Percentiles rank a stretch among this genome's conserved stretches.
These are phyloP conservation scores for Leccinum subtestaceum DNA, from an alignment of 768 basidiomycete species.

Conservation along the genomic window DNA sequence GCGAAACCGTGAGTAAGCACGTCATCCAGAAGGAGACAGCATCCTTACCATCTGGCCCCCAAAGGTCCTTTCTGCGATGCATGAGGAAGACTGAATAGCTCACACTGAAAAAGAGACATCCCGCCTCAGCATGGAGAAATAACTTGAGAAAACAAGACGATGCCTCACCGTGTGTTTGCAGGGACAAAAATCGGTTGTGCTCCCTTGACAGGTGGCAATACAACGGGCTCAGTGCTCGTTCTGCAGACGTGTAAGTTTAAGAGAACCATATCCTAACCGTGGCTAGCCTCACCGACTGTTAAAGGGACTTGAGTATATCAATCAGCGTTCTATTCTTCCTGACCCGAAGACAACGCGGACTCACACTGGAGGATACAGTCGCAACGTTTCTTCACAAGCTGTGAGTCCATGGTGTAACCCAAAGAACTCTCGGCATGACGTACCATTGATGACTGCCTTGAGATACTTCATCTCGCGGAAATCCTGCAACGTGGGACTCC, in stretches of 20 bases:
- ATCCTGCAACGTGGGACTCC: slow-evolving; percentile 31
- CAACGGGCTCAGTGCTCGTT: slow-evolving; percentile 18
- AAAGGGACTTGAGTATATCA: slow-evolving; percentile 19
- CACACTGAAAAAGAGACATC: slow-evolving; percentile 26
- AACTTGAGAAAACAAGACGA: neutral
- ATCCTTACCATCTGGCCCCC: slow-evolving; percentile 61
- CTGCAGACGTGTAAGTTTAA: slow-evolving; percentile 11
- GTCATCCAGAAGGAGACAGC: neutral
- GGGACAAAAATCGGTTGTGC: slow-evolving; percentile 34
- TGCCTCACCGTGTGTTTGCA: slow-evolving; percentile 26
- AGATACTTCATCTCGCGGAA: slow-evolving; percentile 40
- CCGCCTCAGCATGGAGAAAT: neutral
- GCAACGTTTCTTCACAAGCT: slow-evolving; percentile 28
- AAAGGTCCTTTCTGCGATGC: slow-evolving; percentile 61
- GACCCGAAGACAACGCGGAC: slow-evolving; percentile 3
- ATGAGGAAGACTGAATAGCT: slow-evolving; percentile 51
- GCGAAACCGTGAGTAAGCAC: neutral
- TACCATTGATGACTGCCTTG: slow-evolving; percentile 37
- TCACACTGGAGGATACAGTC: slow-evolving; percentile 32
- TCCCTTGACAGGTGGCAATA: slow-evolving; percentile 24
- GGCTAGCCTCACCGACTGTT: slow-evolving; percentile 18
- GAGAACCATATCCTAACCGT: neutral
- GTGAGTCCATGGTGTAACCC: neutral
- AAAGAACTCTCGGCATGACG: neutral
- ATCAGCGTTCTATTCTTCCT: neutral